Percentiles rank a stretch among this genome's conserved stretches.
phyloP scores from a whole-genome alignment of 2,329 filamentous ascomycete genomes.

The Endocalyx cinctus region DNA sequence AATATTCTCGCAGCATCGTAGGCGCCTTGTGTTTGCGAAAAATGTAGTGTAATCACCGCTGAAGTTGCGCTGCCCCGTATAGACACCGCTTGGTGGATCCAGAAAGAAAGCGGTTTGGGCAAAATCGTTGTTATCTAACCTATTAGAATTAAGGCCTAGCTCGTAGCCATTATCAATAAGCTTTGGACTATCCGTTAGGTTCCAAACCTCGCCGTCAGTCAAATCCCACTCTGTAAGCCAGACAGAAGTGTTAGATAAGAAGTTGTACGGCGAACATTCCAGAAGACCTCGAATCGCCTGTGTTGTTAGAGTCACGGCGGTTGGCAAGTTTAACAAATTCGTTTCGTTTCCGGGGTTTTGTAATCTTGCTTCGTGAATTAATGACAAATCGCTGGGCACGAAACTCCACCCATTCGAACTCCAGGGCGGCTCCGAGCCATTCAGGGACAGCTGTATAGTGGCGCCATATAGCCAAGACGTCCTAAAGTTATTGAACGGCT shows the following conservation, averaged over 20 bases:
- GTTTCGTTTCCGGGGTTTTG: conserved; percentile 7
- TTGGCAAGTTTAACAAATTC: background rate
- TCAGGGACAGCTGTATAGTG: conserved; percentile 7
- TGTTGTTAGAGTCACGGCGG: conserved; percentile 7
- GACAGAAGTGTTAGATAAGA: conserved; percentile 1
- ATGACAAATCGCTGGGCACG: conserved; percentile 5
- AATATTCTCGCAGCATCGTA: conserved; percentile 11
- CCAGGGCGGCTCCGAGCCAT: conserved; percentile 11
- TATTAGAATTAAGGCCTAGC: too few relatives aligned
- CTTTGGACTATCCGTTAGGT: conserved; percentile 2
- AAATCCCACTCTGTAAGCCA: conserved; percentile 14
- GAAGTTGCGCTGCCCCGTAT: conserved; percentile 4
- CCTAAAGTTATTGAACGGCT: too few relatives aligned
- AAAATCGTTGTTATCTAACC: too few relatives aligned
- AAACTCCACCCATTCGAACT: conserved; percentile 12
- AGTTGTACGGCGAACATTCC: conserved; percentile 11
- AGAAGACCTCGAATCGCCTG: conserved; percentile 9
- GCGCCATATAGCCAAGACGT: conserved; percentile 15
- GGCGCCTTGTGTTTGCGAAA: conserved; percentile 7
- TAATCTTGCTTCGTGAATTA: background rate
- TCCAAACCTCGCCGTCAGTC: conserved; percentile 6
- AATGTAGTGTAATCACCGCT: too few relatives aligned
- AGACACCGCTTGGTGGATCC: background rate
- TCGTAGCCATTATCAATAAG: conserved; percentile 8
- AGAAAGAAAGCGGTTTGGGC: too few relatives aligned